Evolutionary conservation across 2,329 filamentous ascomycete genomes (phyloP).

Genomic region (Fusarium illudens): DNA sequence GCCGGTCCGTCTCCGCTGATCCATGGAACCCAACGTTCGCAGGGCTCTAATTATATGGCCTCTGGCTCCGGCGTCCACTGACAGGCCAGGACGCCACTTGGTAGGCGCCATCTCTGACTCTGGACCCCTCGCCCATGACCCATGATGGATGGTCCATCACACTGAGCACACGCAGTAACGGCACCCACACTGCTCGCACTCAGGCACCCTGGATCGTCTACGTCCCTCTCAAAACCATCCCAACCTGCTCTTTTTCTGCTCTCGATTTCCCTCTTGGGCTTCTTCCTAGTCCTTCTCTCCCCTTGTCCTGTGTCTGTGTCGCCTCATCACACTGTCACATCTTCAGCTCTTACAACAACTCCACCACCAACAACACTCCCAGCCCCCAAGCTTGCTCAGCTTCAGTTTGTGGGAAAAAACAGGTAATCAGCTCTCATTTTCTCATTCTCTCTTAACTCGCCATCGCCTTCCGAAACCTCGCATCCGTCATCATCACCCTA

Average conservation of each 20-base stretch:
- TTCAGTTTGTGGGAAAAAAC: slow-evolving; percentile 4
- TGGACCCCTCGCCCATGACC: slow-evolving; percentile 48
- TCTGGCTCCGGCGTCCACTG: slow-evolving; percentile 51
- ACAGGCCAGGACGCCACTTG: slow-evolving; percentile 50
- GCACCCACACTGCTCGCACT: slow-evolving; percentile 29
- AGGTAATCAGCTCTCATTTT: slow-evolving; percentile 9
- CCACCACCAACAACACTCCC: slow-evolving; percentile 28
- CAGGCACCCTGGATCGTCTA: slow-evolving; percentile 31
- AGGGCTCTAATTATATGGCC: slow-evolving; percentile 55
- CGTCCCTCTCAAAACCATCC: slow-evolving; percentile 42
- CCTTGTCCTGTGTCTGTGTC: slow-evolving; percentile 22
- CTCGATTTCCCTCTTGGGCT: slow-evolving; percentile 39
- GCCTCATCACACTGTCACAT: slow-evolving; percentile 40
- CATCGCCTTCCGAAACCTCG: slow-evolving; percentile 1
- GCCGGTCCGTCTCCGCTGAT: slow-evolving; percentile 43
- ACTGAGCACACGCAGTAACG: slow-evolving; percentile 40
- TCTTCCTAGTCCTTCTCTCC: slow-evolving; percentile 36
- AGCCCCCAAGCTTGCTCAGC: slow-evolving; percentile 24
- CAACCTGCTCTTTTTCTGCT: slow-evolving; percentile 40
- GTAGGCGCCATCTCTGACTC: slow-evolving; percentile 57
- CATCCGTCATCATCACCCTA: not conserved
- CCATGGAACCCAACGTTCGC: slow-evolving; percentile 42
- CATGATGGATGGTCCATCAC: slow-evolving; percentile 38
- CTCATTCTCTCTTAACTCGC: not conserved
- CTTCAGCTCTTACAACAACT: slow-evolving; percentile 37